These are phyloP conservation scores for Aspergillus sclerotiicarbonarius DNA, from an alignment of 495 filamentous ascomycete species.

Conservation along the genomic window DNA sequence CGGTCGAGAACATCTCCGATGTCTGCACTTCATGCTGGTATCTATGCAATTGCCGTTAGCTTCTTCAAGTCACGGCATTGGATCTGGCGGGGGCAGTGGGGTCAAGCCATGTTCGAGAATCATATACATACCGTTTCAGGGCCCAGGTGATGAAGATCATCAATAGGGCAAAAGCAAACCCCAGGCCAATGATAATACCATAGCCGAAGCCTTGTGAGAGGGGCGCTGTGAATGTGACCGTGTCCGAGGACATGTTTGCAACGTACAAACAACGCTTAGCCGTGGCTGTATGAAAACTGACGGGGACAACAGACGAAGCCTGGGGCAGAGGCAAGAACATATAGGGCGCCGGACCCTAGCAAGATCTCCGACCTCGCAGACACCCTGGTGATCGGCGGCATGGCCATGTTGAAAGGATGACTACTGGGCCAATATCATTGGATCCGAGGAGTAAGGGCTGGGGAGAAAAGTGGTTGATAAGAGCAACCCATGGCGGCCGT, in stretches of 20 bases:
- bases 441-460: background rate
- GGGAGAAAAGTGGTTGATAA: background rate
- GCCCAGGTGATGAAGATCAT: conserved; percentile 83
- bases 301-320: background rate
- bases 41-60: conserved; percentile 28
- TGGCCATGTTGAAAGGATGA: background rate
- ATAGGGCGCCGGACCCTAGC: background rate
- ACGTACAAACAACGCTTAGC: background rate
- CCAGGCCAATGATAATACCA: conserved; percentile 77
- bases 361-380: conserved; percentile 32
- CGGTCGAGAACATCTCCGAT: conserved; percentile 96
- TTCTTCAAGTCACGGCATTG: background rate
- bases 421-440: background rate
- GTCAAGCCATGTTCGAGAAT: background rate
- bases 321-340: background rate
- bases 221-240: conserved; percentile 46
- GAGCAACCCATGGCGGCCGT: background rate
- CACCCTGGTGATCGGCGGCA: conserved; percentile 15
- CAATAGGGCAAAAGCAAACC: conserved; percentile 71
- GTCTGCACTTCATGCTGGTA: conserved; percentile 96
- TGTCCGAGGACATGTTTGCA: conserved; percentile 15
- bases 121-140: conserved; percentile 56
- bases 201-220: conserved; percentile 73
- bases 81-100: background rate
- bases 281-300: background rate